Evolutionary conservation across 2,329 filamentous ascomycete species (phyloP).

Genomic region (Fusarium hostae): DNA sequence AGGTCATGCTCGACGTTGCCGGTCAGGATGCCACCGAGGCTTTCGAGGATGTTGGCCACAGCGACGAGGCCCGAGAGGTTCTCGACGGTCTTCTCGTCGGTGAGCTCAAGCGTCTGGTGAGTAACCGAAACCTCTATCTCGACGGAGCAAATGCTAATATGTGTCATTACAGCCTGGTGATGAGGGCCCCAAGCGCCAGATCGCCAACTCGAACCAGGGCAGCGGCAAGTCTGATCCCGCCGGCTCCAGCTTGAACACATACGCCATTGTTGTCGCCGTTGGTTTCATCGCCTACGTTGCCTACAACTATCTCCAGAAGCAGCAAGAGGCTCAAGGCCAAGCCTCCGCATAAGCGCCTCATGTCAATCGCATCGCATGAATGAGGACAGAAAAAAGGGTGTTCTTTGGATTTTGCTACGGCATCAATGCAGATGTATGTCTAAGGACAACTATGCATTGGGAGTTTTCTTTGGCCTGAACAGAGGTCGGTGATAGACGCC

Average conservation of each 20-base stretch:
- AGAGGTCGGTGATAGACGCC: constrained; percentile 39
- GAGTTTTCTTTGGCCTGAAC: constrained; percentile 37
- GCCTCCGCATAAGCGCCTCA: constrained; percentile 44
- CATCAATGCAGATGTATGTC: constrained; percentile 33
- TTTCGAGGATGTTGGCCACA: constrained; percentile 99
- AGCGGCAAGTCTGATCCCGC: constrained; percentile 58
- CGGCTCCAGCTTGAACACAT: constrained; percentile 80
- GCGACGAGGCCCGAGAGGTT: constrained; percentile 96
- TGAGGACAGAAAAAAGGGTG: constrained; percentile 5
- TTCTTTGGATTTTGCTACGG: constrained; percentile 25
- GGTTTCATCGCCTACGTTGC: constrained; percentile 80
- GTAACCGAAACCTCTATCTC: constrained; percentile 41
- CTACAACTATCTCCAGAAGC: constrained; percentile 83
- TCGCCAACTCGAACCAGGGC: constrained; percentile 61
- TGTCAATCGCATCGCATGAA: constrained; percentile 24
- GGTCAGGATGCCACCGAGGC: constrained; percentile 97
- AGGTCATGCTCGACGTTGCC: constrained; percentile 94
- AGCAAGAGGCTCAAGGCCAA: constrained; percentile 51
- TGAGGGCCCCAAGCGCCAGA: constrained; percentile 70
- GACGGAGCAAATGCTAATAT: constrained; percentile 38
- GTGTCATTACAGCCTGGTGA: constrained; percentile 72
- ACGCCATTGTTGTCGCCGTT: constrained; percentile 82
- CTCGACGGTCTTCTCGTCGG: constrained; percentile 81
- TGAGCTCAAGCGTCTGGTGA: constrained; percentile 81
- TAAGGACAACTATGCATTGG: constrained; percentile 39